Evolutionary conservation across 1,284 basidiomycete species (phyloP).

Genomic region (Serendipita sp.): DNA sequence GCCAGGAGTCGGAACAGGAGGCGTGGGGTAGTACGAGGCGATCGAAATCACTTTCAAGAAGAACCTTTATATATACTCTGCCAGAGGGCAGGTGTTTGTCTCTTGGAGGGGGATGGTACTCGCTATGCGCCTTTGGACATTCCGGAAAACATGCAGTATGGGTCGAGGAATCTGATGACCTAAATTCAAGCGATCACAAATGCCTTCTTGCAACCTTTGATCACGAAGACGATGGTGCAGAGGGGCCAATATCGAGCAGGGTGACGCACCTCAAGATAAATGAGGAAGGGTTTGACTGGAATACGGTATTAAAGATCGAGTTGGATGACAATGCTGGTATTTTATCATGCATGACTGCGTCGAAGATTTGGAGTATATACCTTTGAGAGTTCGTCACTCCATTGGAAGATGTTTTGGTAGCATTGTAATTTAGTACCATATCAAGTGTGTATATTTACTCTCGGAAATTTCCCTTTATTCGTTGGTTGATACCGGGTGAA

Average conservation of each 20-base stretch:
- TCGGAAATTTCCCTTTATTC: no score
- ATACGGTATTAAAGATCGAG: neutral
- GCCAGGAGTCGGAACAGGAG: neutral
- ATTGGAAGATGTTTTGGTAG: no score
- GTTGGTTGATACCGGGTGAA: no score
- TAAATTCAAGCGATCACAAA: neutral
- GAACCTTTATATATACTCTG: neutral
- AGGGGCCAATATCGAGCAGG: neutral
- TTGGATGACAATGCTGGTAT: neutral
- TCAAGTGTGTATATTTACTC: no score
- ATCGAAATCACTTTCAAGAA: neutral
- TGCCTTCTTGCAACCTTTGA: neutral
- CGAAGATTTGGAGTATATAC: neutral
- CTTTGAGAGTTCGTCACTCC: neutral
- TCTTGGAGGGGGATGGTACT: neutral
- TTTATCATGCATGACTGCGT: neutral
- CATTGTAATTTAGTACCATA: no score
- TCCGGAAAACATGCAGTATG: neutral
- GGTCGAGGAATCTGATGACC: neutral
- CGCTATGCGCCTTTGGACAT: neutral
- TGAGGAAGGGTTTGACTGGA: neutral
- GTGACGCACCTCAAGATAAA: neutral
- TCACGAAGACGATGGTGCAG: neutral
- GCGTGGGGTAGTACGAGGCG: neutral
- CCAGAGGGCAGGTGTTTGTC: neutral